Percentiles rank a stretch among this genome's conserved stretches.
These are phyloP conservation scores for Leptodontidium sp. DNA, from an alignment of 2,329 filamentous ascomycete genomes.

Conservation along the genomic window DNA sequence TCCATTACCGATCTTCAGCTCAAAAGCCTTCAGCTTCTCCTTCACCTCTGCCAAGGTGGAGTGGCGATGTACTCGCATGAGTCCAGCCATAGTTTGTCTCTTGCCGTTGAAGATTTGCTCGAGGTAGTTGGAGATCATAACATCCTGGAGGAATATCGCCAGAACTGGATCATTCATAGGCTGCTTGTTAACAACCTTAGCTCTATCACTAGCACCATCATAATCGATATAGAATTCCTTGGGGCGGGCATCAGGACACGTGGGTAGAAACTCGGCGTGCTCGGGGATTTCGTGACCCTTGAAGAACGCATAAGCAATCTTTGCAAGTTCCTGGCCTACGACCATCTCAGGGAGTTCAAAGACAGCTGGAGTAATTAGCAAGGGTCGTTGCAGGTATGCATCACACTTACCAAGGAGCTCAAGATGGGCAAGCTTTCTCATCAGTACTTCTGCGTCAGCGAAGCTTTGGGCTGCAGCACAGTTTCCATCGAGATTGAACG, in stretches of 20 bases:
- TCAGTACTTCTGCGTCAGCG: background rate
- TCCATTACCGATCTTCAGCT: background rate
- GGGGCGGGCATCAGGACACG: background rate
- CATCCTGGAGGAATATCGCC: conserved; percentile 31
- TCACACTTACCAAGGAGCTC: background rate
- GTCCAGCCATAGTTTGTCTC: background rate
- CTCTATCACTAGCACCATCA: conserved; percentile 17
- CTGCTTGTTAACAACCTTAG: conserved; percentile 16
- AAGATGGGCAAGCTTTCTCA: conserved; percentile 2
- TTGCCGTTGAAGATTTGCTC: conserved; percentile 17
- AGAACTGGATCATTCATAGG: conserved; percentile 23
- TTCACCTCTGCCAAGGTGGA: background rate
- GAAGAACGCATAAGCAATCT: conserved; percentile 7
- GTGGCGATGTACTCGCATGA: background rate
- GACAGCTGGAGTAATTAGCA: background rate
- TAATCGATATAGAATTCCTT: conserved; percentile 17
- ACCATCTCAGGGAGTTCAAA: background rate
- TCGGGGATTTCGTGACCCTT: conserved; percentile 9
- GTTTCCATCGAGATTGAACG: conserved; percentile 1
- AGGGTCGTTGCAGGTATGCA: too few relatives aligned
- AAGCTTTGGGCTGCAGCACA: background rate
- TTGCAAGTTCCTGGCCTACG: background rate
- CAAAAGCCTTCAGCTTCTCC: background rate
- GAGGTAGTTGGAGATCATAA: conserved; percentile 31
- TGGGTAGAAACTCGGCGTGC: background rate